Conservation (phyloP, 2,329 filamentous ascomycete genomes). For the Reticulascus tulasneorum region DNA sequence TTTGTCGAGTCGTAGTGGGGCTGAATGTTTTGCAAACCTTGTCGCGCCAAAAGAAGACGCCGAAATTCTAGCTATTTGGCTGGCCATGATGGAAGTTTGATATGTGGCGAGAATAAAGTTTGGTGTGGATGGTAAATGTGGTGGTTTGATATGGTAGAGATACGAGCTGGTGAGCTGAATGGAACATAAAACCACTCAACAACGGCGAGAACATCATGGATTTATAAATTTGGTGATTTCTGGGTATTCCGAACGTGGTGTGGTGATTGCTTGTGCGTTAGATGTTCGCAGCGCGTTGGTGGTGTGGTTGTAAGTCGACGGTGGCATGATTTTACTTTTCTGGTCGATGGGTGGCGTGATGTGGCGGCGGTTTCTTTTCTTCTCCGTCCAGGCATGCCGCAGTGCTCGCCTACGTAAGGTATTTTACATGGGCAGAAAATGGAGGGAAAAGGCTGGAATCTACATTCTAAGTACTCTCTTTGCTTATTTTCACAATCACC, state of each 20-base stretch:
- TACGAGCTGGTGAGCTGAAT: conserved; percentile 1
- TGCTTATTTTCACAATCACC: no score
- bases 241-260: conserved; percentile 9
- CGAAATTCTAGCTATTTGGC: conserved; percentile 9
- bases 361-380: no score
- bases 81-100: conserved; percentile 8
- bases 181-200: conserved; percentile 1
- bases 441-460: no score
- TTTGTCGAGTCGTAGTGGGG: neutral
- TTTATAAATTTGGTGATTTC: conserved; percentile 5
- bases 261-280: conserved; percentile 2
- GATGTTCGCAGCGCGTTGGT: conserved; percentile 9
- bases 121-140: neutral
- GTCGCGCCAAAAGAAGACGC: conserved; percentile 6
- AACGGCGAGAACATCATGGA: conserved; percentile 6
- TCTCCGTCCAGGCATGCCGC: no score
- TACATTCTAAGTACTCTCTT: no score
- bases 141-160: neutral
- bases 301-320: no score
- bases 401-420: no score
- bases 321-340: no score
- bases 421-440: no score
- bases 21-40: conserved; percentile 3
- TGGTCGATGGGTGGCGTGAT: no score
- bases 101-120: neutral